Conservation (phyloP, 768 basidiomycete species). For the Kwoniella heveanensis region DNA sequence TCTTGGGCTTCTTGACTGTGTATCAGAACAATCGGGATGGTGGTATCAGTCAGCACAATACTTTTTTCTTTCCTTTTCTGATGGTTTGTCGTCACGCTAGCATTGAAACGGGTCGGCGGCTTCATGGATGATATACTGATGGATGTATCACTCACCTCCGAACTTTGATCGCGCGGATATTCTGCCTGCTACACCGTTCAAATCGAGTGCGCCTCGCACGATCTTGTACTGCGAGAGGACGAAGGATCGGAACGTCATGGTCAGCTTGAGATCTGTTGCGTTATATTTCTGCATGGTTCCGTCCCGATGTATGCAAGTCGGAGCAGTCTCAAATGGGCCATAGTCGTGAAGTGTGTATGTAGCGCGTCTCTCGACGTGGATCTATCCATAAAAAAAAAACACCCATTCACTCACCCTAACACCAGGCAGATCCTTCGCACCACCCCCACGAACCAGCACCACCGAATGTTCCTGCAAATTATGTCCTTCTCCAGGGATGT, state of each 20-base stretch:
- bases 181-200: slow-evolving; percentile 84
- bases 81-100: too few species aligned
- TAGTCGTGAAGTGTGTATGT: too few species aligned
- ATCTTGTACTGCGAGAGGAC: slow-evolving; percentile 77
- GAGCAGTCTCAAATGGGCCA: too few species aligned
- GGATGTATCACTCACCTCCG: slow-evolving; percentile 66
- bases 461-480: slow-evolving; percentile 98
- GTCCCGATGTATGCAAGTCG: too few species aligned
- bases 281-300: too few species aligned
- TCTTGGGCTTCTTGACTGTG: slow-evolving; percentile 81
- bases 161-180: slow-evolving; percentile 83
- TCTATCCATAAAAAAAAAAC: too few species aligned
- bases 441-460: slow-evolving; percentile 88
- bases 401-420: slow-evolving; percentile 67
- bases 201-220: slow-evolving; percentile 87
- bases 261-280: too few species aligned
- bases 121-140: neutral
- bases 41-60: neutral
- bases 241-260: neutral
- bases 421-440: slow-evolving; percentile 97
- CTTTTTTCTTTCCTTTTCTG: too few species aligned
- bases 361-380: too few species aligned
- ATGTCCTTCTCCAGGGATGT: slow-evolving; percentile 96
- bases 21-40: neutral
- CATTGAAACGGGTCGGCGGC: too few species aligned